Evolutionary conservation across 2,329 filamentous ascomycete species (phyloP).

Genomic region (Pochonia chlamydosporia): DNA sequence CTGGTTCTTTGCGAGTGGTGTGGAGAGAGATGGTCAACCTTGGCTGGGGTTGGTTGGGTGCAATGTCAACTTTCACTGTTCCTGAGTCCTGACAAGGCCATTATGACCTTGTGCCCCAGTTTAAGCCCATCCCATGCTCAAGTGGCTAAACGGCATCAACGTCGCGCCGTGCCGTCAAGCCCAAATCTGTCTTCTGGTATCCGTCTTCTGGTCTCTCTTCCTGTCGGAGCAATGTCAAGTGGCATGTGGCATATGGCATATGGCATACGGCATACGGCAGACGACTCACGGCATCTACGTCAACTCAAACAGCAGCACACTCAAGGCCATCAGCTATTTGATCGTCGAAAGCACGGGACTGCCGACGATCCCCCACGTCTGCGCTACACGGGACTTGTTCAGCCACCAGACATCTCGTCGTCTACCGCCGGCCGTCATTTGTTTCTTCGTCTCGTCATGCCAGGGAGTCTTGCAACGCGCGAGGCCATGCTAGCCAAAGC

Average conservation of each 20-base stretch:
- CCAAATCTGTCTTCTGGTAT: no score
- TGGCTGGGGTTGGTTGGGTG: no score
- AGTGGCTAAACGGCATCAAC: no score
- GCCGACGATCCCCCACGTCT: not conserved
- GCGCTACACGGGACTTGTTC: not conserved
- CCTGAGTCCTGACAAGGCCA: not conserved
- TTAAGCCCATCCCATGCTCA: not conserved
- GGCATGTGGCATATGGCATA: not conserved
- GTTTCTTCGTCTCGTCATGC: not conserved
- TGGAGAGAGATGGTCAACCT: no score
- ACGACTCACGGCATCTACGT: no score
- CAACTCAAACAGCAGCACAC: no score
- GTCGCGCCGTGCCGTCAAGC: not conserved
- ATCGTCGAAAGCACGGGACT: not conserved
- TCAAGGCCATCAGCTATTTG: no score
- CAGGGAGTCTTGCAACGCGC: not conserved
- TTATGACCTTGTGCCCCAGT: not conserved
- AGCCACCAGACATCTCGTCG: not conserved
- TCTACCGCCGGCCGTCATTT: not conserved
- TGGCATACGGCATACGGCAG: not conserved
- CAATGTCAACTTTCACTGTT: no score
- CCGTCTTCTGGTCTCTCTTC: no score
- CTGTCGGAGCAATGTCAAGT: no score
- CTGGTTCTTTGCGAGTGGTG: not conserved
- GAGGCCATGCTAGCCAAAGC: not conserved